Evolutionary conservation across 1,284 basidiomycete genomes (phyloP).

Genomic region (Ganoderma meredithae): DNA sequence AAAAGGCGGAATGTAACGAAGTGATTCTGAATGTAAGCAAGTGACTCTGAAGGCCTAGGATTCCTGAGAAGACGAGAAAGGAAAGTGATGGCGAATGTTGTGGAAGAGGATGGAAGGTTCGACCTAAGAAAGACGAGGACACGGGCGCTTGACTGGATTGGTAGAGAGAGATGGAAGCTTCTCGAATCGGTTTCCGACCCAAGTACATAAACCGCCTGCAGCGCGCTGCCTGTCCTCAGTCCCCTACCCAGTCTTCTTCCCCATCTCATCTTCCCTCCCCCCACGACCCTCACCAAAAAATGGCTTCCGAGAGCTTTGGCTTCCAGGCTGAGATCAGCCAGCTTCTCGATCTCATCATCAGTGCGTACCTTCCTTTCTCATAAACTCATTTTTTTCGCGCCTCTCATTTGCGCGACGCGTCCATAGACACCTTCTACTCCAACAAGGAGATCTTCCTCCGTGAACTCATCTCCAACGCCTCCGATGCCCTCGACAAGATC

Average conservation of each 20-base stretch:
- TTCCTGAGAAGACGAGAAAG: constrained; percentile 16
- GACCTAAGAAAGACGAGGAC: constrained; percentile 31
- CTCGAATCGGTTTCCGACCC: constrained; percentile 36
- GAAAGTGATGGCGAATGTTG: constrained; percentile 31
- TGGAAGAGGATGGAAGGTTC: constrained; percentile 41
- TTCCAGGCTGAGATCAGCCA: constrained; percentile 99
- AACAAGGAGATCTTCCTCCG: constrained; percentile 99
- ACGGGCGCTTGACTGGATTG: constrained; percentile 38
- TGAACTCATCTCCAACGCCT: constrained; percentile 91
- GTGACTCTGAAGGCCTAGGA: too few relatives aligned
- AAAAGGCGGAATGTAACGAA: not conserved
- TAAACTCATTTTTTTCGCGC: constrained; percentile 14
- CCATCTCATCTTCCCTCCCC: constrained; percentile 21
- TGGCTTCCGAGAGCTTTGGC: constrained; percentile 86
- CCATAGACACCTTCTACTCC: constrained; percentile 93
- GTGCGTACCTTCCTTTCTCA: constrained; percentile 50
- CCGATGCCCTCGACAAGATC: constrained; percentile 98
- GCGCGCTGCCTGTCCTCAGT: constrained; percentile 24
- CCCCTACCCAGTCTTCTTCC: constrained; percentile 23
- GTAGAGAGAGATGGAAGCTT: constrained; percentile 41
- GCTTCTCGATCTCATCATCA: constrained; percentile 91
- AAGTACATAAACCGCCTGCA: constrained; percentile 36
- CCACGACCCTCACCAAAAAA: constrained; percentile 45
- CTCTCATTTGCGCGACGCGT: constrained; percentile 25
- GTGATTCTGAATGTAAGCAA: too few relatives aligned